phyloP scores from a whole-genome alignment of 1,139 yeast species.

The Pichia sp. region DNA sequence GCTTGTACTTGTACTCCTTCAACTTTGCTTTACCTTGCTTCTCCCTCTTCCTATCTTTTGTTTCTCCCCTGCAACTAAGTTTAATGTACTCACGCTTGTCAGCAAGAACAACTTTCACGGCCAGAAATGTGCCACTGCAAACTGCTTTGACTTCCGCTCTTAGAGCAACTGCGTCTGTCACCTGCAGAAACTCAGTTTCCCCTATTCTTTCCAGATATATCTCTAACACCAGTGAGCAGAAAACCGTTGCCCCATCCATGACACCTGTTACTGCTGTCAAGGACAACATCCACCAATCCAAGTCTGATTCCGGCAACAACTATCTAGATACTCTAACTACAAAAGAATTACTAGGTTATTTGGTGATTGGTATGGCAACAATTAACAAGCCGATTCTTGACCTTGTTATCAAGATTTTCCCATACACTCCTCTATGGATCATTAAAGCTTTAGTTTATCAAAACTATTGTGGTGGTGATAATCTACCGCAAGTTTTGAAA shows the following conservation, averaged over 20 bases:
- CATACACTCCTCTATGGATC: slow-evolving; percentile 64
- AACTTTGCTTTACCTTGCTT: too few species aligned
- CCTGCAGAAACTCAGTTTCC: too few species aligned
- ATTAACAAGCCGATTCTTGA: slow-evolving; percentile 54
- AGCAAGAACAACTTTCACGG: background rate
- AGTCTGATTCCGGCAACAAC: slow-evolving; percentile 1
- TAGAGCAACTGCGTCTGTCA: background rate
- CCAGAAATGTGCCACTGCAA: background rate
- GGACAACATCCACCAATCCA: background rate
- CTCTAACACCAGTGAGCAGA: slow-evolving; percentile 9
- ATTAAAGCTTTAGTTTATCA: slow-evolving; percentile 71
- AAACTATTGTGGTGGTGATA: slow-evolving; percentile 89
- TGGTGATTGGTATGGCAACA: slow-evolving; percentile 63
- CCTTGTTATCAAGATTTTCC: slow-evolving; percentile 59
- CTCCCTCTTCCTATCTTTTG: too few species aligned
- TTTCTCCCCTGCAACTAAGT: background rate
- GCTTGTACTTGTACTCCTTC: too few species aligned
- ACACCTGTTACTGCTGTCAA: background rate
- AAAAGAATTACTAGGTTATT: slow-evolving; percentile 49
- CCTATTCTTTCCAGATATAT: slow-evolving; percentile 1
- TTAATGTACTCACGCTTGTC: background rate
- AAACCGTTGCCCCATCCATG: background rate
- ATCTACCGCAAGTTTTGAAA: slow-evolving; percentile 54
- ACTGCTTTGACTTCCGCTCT: background rate
- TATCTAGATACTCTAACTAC: slow-evolving; percentile 25